Conservation (phyloP, 768 basidiomycete species). For the Mycena venus region DNA sequence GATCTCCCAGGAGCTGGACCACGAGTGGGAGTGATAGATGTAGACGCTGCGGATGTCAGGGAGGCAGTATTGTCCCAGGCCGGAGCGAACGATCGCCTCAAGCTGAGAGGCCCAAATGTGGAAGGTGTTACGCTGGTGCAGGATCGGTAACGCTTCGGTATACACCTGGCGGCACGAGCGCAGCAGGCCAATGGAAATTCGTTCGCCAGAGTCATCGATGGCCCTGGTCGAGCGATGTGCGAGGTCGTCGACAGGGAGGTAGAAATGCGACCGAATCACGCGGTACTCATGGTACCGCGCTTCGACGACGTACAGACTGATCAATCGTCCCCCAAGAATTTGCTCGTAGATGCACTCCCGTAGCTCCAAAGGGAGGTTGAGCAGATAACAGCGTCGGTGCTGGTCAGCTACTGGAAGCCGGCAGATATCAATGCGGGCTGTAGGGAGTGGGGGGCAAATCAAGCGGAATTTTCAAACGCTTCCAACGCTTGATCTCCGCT, state of each 20-base stretch:
- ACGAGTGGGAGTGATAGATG: background rate
- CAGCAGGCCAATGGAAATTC: background rate
- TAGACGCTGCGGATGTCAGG: conserved; percentile 6
- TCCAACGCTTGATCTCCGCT: too few species aligned
- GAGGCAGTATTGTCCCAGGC: background rate
- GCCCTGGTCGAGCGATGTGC: background rate
- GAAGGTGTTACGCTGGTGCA: conserved; percentile 9
- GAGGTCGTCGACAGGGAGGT: background rate
- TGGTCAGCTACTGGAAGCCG: background rate
- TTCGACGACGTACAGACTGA: background rate
- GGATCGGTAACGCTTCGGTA: background rate
- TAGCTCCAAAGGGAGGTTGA: conserved; percentile 2
- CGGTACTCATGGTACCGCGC: too few species aligned
- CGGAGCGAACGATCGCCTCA: background rate
- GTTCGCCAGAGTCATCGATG: background rate
- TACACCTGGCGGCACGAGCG: conserved; percentile 16
- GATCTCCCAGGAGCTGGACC: accelerated
- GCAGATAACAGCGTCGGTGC: background rate
- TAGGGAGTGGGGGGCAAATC: background rate
- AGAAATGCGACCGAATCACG: background rate
- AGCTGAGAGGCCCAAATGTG: background rate
- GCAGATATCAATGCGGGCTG: background rate
- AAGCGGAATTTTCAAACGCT: background rate
- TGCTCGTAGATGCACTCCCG: conserved; percentile 13
- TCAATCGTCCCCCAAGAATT: background rate